Evolutionary conservation across 192 early-diverging fungal species (phyloP).

Genomic region (Coemansia sp.): DNA sequence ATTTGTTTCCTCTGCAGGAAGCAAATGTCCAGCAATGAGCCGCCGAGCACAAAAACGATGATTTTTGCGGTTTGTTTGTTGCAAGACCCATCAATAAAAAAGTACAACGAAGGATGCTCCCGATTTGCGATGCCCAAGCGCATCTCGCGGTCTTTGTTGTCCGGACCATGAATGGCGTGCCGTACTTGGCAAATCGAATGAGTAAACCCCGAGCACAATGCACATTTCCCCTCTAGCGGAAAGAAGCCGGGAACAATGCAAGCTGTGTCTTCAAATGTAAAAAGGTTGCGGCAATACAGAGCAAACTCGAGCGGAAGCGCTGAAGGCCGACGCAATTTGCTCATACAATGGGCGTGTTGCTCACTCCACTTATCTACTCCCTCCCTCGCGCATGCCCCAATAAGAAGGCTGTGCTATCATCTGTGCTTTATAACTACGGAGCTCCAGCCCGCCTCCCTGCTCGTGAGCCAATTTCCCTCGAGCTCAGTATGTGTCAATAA

Average conservation of each 20-base stretch:
- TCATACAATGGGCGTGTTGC: constrained; percentile 15
- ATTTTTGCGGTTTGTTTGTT: not conserved
- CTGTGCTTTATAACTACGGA: not conserved
- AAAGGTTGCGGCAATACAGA: not conserved
- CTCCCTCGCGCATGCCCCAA: not conserved
- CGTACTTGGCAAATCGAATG: not conserved
- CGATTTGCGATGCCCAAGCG: constrained; percentile 3
- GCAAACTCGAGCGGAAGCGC: constrained; percentile 1
- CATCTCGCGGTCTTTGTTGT: not conserved
- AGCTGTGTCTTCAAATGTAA: not conserved
- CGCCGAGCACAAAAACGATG: not conserved
- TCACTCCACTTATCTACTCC: constrained; percentile 22
- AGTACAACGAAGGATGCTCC: not conserved
- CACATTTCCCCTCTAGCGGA: constrained; percentile 1
- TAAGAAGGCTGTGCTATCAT: not conserved
- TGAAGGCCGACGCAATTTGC: constrained; percentile 8
- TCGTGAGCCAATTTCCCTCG: not conserved
- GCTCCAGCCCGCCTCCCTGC: constrained; percentile 1
- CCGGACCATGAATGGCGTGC: constrained; percentile 2
- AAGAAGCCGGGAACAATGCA: not conserved
- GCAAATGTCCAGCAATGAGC: not conserved
- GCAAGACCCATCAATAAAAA: not conserved
- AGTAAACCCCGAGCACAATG: constrained; percentile 1
- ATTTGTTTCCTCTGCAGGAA: constrained; percentile 1
- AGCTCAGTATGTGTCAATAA: constrained; percentile 1